Conservation (phyloP, 768 basidiomycete genomes). For the Rhizopogon salebrosus region DNA sequence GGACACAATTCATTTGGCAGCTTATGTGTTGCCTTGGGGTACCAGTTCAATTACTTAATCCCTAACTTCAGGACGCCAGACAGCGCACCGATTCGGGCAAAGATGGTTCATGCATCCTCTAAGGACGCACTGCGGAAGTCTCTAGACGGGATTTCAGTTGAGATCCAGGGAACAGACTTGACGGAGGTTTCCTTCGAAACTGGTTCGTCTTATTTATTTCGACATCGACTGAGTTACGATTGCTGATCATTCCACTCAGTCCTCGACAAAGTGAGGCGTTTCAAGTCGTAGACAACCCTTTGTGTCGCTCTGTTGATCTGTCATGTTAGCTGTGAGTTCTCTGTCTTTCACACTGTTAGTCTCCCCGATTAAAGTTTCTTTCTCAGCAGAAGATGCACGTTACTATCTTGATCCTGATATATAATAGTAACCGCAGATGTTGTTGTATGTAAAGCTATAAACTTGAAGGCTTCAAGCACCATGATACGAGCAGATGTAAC, state of each 20-base stretch:
- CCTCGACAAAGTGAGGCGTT: not conserved
- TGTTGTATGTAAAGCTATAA: not conserved
- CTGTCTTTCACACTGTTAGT: not conserved
- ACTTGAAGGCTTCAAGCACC: not conserved
- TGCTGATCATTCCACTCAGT: not conserved
- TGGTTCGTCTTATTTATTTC: constrained; percentile 40
- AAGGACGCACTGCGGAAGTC: constrained; percentile 70
- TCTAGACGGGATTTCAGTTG: constrained; percentile 71
- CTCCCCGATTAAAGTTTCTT: not conserved
- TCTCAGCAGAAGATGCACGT: not conserved
- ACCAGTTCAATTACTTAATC: not conserved
- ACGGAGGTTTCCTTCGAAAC: constrained; percentile 66
- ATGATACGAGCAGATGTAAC: not conserved
- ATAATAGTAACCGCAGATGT: not conserved
- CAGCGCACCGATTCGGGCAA: constrained; percentile 75
- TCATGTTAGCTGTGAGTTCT: not conserved
- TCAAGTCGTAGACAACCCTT: not conserved
- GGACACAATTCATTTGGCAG: constrained; percentile 24
- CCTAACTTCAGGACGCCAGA: constrained; percentile 71
- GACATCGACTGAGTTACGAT: not conserved
- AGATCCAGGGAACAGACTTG: constrained; percentile 82
- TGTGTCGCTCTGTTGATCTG: not conserved
- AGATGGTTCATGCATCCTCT: constrained; percentile 93
- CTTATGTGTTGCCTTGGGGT: not conserved
- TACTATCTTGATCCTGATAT: not conserved